Base-by-base conservation (phyloP, 352 stramenopile genomes). In the Globisporangium mamillatum region DNA sequence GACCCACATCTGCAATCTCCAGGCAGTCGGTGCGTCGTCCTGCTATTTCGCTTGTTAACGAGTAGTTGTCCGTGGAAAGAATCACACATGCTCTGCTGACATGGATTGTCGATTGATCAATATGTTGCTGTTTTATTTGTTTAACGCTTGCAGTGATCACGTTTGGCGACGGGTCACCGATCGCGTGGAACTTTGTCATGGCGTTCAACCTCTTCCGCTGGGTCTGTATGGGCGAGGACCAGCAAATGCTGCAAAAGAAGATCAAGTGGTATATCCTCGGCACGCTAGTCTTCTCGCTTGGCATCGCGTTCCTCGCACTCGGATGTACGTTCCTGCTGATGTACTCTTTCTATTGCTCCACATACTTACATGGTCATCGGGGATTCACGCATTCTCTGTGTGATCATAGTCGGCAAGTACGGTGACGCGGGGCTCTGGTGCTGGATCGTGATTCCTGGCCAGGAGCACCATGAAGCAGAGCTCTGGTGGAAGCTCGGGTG, bases 101-200 rank as follows among this genome's bases (percentile, higher is more conserved):
- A 46, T 46, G 6, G 18, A 3, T 32, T n/a, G 50, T 48, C 16
- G 32, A 22, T 48, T 48, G n/a, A 14, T 27, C 36, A 34, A 46
- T 46, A 25, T 53, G 10, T 68, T 32, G 22, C 41, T 53, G 10
- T 20, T 63, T 4, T 20, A 29, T 46, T 46, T 46, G 14, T 46
- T 46, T 46, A 46, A 8, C 22, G 20, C 18, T 3, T 32, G 24
- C 66, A 92, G 86, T 93, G 55, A 90, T 95, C 59, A 90, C 81
- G 12, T 94, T 94, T 44, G 86, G 86, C 34, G 82, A 93, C 27
- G 75, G 82, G 20, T 76, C 81, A 24, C 87, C 88, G 25, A 93
- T 94, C 63, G 80, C 76, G 41, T 95, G 88, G 88, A 93, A 94
- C 67, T 84, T 93, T 55, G 77, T 95, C 24, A 95, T 95, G 83